Conservation (phyloP, 1,284 basidiomycete genomes). For the Meripilus lineatus region DNA sequence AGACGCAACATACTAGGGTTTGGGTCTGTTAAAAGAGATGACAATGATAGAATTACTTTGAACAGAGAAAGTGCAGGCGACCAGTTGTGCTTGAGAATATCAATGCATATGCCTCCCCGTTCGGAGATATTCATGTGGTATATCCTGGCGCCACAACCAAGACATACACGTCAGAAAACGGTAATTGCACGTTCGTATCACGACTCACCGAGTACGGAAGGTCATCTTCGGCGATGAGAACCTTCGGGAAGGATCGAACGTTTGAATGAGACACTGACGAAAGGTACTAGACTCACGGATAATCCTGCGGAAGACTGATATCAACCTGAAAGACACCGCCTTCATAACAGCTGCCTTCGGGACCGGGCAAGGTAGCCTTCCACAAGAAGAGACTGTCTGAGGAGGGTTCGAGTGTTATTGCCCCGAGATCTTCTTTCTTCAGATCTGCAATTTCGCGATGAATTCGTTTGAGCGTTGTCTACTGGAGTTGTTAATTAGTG, state of each 20-base stretch:
- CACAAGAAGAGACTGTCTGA: constrained; percentile 47
- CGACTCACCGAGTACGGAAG: constrained; percentile 66
- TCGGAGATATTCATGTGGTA: constrained; percentile 93
- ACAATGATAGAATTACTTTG: constrained; percentile 87
- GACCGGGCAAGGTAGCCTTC: constrained; percentile 68
- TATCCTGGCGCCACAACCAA: too few species aligned
- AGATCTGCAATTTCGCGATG: constrained; percentile 83
- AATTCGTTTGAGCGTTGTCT: constrained; percentile 87
- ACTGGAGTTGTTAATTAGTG: background rate
- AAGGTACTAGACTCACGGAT: constrained; percentile 61
- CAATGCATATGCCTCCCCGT: constrained; percentile 67
- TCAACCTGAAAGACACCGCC: constrained; percentile 80
- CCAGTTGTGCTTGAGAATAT: constrained; percentile 88
- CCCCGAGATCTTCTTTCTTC: constrained; percentile 75
- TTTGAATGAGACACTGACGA: background rate
- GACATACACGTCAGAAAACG: too few species aligned
- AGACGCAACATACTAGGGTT: constrained; percentile 66
- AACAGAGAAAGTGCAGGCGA: constrained; percentile 87
- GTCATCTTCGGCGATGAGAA: constrained; percentile 80
- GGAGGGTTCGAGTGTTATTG: constrained; percentile 66
- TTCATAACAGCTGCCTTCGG: constrained; percentile 84
- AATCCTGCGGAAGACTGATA: constrained; percentile 69
- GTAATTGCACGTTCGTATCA: background rate
- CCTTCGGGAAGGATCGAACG: constrained; percentile 32
- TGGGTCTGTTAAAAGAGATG: constrained; percentile 83